Evolutionary conservation across 257 asterid genomes (phyloP), one percentile per base, ranked within the genome.

Genomic region (Solanum pimpinellifolium): DNA sequence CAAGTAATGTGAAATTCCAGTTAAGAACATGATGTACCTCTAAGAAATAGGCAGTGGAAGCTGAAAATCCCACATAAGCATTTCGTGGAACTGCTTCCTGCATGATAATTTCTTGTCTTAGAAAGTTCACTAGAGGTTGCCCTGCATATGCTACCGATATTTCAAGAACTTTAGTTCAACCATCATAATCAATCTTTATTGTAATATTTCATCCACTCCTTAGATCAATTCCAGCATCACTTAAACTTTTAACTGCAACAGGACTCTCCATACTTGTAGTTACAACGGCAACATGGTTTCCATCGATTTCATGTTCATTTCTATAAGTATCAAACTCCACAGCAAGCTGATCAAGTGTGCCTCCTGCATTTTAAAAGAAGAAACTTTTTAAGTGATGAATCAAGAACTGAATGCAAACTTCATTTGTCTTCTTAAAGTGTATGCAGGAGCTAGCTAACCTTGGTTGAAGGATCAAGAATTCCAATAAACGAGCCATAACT

Each of bases 401-500:
- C 62, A 66, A 84, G 25, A 62, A 7, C 68, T 86, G 35, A 42
- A 65, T 52, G 46, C 11, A 42, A 18, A 52, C 62, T 52, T 6
- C 33, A 74, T 74, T 21, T 37, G 52, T 37, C 13, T 18, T 59
- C 3, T 59, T 42, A 70, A 69, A 8, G 7, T 69, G 9, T 69
- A 15, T 69, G 11, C 16, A 72, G 78, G 46, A 72, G 44, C 78
- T 69, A 25, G 35, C 35, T 85, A 68, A 93, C 96, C 94, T 93
- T 93, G 94, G 96, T 92, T 4, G 93, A 87, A 33, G 94, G 94
- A 91, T 95, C 97, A 89, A 95, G 90, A 88, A 93, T 91, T 23
- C 98, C 96, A 41, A 93, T 88, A 89, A 89, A 95, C 1, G 96
- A 93, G 60, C 96, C 95, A 56, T 86, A 93, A 88, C 97, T 93